These are phyloP conservation scores for Termitomyces sp. DNA, from an alignment of 768 basidiomycete genomes.

Conservation along the genomic window DNA sequence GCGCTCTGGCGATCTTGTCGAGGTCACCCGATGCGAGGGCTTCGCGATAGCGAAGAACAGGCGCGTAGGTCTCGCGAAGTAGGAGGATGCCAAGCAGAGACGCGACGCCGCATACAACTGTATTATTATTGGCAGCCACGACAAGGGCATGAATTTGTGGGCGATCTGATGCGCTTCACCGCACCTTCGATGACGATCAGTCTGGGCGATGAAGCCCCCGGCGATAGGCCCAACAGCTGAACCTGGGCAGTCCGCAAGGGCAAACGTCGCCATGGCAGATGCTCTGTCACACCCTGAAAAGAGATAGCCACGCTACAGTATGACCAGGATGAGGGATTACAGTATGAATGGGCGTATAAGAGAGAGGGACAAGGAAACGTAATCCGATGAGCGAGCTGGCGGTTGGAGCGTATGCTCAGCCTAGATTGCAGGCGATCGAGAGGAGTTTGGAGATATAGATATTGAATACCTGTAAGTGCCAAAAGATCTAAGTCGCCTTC, in stretches of 20 bases:
- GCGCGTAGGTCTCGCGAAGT: constrained; percentile 70
- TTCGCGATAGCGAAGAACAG: constrained; percentile 45
- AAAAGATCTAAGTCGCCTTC: background rate
- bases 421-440: constrained; percentile 61
- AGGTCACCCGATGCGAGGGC: constrained; percentile 3
- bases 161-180: background rate
- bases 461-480: constrained; percentile 39
- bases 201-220: constrained; percentile 60
- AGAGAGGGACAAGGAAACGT: constrained; percentile 46
- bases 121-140: background rate
- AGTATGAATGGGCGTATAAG: background rate
- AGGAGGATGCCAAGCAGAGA: constrained; percentile 52
- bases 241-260: constrained; percentile 39
- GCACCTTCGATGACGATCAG: constrained; percentile 39
- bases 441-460: constrained; percentile 58
- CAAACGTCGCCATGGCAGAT: constrained; percentile 66
- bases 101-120: constrained; percentile 39
- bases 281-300: constrained; percentile 50
- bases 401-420: constrained; percentile 63
- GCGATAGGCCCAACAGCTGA: constrained; percentile 44
- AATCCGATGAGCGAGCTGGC: constrained; percentile 53
- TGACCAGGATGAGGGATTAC: background rate
- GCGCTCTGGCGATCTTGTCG: background rate
- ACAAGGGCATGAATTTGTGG: background rate
- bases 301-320: constrained; percentile 55